phyloP scores from a whole-genome alignment of 208 protist genomes.

The Naegleria lovaniensis region DNA sequence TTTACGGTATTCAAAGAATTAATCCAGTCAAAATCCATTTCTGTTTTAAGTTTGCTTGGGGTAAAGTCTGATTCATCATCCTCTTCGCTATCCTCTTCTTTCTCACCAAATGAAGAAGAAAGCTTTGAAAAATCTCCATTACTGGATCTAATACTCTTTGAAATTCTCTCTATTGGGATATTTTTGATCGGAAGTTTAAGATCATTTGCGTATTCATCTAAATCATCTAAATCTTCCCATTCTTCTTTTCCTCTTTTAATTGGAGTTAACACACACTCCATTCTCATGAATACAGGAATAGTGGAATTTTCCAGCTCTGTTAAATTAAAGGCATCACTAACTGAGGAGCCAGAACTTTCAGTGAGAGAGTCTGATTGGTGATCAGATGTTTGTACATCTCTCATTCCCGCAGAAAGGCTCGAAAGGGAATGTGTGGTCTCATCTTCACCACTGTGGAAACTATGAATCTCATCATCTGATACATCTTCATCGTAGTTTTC shows the following conservation, averaged over 20 bases:
- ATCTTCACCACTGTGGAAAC: not conserved
- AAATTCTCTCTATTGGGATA: not conserved
- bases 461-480: not conserved
- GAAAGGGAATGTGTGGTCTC: not conserved
- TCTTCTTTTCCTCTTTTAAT: not conserved
- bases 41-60: not conserved
- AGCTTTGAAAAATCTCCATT: not conserved
- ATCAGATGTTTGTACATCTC: not conserved
- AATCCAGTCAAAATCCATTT: not conserved
- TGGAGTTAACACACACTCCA: constrained; percentile 18
- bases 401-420: not conserved
- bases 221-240: not conserved
- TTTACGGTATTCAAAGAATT: constrained; percentile 1
- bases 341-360: not conserved
- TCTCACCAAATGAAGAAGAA: not conserved
- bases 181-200: not conserved
- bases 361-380: not conserved
- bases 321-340: not conserved
- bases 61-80: not conserved
- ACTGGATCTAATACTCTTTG: not conserved
- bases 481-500: not conserved
- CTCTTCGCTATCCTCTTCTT: not conserved
- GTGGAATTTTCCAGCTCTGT: not conserved
- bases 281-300: constrained; percentile 13
- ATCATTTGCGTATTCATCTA: not conserved